These are phyloP conservation scores for Phytophthora sp. DNA, from an alignment of 352 stramenopile species.

Conservation along the genomic window DNA sequence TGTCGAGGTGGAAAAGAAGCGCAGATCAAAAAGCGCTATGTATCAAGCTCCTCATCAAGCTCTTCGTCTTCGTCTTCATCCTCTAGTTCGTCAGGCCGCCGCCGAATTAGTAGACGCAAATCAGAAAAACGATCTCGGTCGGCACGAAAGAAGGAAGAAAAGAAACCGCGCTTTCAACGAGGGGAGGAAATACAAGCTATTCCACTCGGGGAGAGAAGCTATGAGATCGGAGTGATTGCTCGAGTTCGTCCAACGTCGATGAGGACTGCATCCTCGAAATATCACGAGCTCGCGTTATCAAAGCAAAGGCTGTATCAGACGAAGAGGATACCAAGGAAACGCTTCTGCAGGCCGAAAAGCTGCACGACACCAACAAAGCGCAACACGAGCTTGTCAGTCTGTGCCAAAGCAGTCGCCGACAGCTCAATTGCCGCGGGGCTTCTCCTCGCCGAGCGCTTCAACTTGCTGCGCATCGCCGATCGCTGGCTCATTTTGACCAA, in stretches of 20 bases:
- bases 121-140: constrained; percentile 37
- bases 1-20: constrained; percentile 36
- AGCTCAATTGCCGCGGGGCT: no score
- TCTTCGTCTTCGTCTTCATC: constrained; percentile 38
- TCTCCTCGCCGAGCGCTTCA: no score
- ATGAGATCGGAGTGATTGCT: constrained; percentile 58
- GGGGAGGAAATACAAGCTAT: constrained; percentile 74
- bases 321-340: constrained; percentile 6
- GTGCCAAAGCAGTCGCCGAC: no score
- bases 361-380: no score
- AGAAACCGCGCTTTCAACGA: constrained; percentile 45
- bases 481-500: no score
- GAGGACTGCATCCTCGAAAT: constrained; percentile 51
- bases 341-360: no score
- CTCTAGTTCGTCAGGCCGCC: constrained; percentile 23
- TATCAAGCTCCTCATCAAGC: constrained; percentile 45
- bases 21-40: constrained; percentile 40
- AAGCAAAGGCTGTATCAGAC: constrained; percentile 26
- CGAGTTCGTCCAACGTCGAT: constrained; percentile 54
- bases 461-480: no score
- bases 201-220: constrained; percentile 49
- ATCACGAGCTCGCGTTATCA: constrained; percentile 41
- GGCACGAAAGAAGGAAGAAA: constrained; percentile 21
- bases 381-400: no score
- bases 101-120: constrained; percentile 38